Base-by-base conservation (phyloP, 306 rosid genomes). In the Castanea crenata region DNA sequence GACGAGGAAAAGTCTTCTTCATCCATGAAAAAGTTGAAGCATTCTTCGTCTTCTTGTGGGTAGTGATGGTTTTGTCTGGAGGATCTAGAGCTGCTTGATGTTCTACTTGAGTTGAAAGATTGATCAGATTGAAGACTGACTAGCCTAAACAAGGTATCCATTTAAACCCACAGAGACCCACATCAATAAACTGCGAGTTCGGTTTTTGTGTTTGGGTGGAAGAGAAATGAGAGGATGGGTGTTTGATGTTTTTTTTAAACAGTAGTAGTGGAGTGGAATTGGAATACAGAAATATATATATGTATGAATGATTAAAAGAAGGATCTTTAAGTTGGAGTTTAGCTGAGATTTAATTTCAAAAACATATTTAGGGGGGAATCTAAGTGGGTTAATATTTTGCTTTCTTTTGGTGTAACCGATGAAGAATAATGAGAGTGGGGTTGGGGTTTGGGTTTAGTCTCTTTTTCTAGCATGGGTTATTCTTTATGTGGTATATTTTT, bases 11-110 rank as follows among this genome's bases (percentile, higher is more conserved):
- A 81, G 87, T 92, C 97, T 89, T 91, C 97, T 76, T 95, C 98
- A 91, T 92, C 99, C 99, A 92, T 95, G 96, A 90, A 92, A 87
- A 90, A 81, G 90, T 87, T 87, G 97, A 92, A 92, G 98, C 99
- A 95, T 95, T 92, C 98, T 92, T 94, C 88, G 74, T 86, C 88
- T 74, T 86, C 80, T 65, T 80, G 81, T 3, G 86, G 91, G 61
- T 73, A 71, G 77, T 64, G 72, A 74, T 80, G 71, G 83, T 81
- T 89, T 46, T 88, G 88, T 67, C 58, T 83, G n/a, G 91, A 92
- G 78, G 97, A 92, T 79, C 85, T 82, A 19, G 98, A 91, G 91
- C 89, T 87, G 86, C 87, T 86, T 1, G 99, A 94, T n/a, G 91
- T 91, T 75, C 82, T 90, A n/a, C 86, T 90, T 34, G 97, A 91